These are phyloP conservation scores for Patellifolia procumbens DNA, from an alignment of 179 eudicot species.

Conservation along the genomic window DNA sequence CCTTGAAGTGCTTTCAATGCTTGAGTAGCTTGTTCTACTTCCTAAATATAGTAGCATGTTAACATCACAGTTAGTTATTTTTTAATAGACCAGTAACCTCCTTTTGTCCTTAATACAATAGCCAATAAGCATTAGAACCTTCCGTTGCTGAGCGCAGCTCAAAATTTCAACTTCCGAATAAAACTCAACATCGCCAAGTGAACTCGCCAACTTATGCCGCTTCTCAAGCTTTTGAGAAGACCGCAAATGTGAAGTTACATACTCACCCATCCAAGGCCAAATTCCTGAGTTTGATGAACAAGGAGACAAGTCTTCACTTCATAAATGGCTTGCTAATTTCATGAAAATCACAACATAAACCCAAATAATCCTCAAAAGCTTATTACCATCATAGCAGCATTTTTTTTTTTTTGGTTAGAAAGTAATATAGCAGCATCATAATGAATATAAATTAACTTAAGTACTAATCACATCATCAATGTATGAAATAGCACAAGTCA, in stretches of 20 bases:
- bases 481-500: no score
- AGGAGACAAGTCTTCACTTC: conserved; percentile 54
- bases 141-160: conserved; percentile 98
- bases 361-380: background rate
- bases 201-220: conserved; percentile 94
- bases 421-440: no score
- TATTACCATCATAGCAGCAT: no score
- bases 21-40: no score
- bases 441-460: background rate
- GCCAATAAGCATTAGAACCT: conserved; percentile 94
- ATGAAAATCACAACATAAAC: conserved; percentile 5
- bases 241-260: conserved; percentile 41
- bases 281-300: conserved; percentile 65
- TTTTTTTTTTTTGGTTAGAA: no score
- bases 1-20: no score
- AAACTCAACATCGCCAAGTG: conserved; percentile 93
- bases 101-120: conserved; percentile 88
- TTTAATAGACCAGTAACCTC: conserved; percentile 85
- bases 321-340: conserved; percentile 65
- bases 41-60: no score
- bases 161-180: conserved; percentile 96
- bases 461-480: no score
- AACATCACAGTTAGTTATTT: no score
- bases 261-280: conserved; percentile 70
- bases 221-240: conserved; percentile 42